These are phyloP conservation scores for Saksenaea oblongispora DNA, from an alignment of 371 early-diverging fungal species.

Conservation along the genomic window DNA sequence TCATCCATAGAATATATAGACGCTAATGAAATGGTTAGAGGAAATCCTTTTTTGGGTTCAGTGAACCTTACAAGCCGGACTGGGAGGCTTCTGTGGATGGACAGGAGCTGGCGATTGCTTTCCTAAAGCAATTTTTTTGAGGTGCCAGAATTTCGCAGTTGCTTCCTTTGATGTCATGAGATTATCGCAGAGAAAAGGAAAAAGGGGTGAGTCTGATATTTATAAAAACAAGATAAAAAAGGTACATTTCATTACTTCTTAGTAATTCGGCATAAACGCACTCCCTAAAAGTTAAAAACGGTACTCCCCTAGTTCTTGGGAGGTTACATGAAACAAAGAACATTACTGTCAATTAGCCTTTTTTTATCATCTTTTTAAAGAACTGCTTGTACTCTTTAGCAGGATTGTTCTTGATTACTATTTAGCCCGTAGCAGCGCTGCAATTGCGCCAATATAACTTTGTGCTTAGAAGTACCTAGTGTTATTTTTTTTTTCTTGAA, in stretches of 20 bases:
- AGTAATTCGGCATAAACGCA: neutral
- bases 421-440: neutral
- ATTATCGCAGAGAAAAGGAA: neutral
- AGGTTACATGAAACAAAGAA: neutral
- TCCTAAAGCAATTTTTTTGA: slow-evolving; percentile 6
- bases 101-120: neutral
- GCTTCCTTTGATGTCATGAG: neutral
- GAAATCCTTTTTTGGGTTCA: neutral
- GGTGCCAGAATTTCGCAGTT: neutral
- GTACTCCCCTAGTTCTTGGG: neutral
- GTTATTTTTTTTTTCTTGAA: neutral
- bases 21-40: neutral
- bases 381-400: neutral
- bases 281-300: slow-evolving; percentile 1
- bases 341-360: neutral
- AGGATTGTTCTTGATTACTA: neutral
- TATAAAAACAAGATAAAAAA: neutral
- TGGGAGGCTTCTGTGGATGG: neutral
- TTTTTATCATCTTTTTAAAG: neutral
- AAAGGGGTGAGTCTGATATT: neutral
- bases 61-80: neutral
- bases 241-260: neutral
- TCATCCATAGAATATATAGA: slow-evolving; percentile 2
- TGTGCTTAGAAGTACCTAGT: too few relatives aligned
- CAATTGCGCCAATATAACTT: too few relatives aligned